Percentiles rank a stretch among this genome's conserved stretches.
These are phyloP conservation scores for Pythium dissimile DNA, from an alignment of 352 stramenopile genomes.

Conservation along the genomic window DNA sequence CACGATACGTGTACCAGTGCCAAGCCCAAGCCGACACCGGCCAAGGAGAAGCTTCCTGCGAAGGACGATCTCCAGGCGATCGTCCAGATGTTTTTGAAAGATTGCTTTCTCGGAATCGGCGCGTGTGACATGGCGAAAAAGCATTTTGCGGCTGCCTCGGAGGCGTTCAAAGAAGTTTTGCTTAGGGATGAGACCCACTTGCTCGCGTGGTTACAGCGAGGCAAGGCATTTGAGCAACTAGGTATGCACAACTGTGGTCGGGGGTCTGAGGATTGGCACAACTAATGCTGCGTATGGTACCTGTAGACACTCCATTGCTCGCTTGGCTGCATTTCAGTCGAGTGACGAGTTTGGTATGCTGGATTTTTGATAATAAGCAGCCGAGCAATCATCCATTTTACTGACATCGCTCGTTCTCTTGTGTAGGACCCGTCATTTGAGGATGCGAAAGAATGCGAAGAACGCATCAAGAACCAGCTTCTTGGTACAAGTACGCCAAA, in stretches of 20 bases:
- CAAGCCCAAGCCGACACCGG: not conserved
- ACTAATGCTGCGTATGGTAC: not conserved
- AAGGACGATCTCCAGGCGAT: constrained; percentile 49
- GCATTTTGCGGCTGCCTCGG: constrained; percentile 35
- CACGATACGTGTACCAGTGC: not conserved
- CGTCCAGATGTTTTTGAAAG: constrained; percentile 66
- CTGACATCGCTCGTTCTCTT: not conserved
- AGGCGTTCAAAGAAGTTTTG: constrained; percentile 71
- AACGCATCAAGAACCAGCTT: constrained; percentile 13
- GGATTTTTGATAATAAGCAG: not conserved
- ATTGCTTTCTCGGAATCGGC: constrained; percentile 56
- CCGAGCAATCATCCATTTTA: not conserved
- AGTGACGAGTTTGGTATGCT: constrained; percentile 40
- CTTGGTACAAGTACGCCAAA: not conserved
- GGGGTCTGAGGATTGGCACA: not conserved
- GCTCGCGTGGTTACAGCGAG: constrained; percentile 47
- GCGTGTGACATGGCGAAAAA: constrained; percentile 30
- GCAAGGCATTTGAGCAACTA: constrained; percentile 54
- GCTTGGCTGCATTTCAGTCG: constrained; percentile 72
- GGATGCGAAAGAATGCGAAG: constrained; percentile 18
- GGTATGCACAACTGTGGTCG: too few species aligned
- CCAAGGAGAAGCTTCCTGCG: constrained; percentile 26
- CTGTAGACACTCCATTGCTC: constrained; percentile 40
- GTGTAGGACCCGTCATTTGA: constrained; percentile 15
- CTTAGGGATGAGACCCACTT: constrained; percentile 46